Percentiles rank a stretch among this genome's conserved stretches.
Evolutionary conservation across 1,284 basidiomycete genomes (phyloP).

Genomic region (Pterula multifida): DNA sequence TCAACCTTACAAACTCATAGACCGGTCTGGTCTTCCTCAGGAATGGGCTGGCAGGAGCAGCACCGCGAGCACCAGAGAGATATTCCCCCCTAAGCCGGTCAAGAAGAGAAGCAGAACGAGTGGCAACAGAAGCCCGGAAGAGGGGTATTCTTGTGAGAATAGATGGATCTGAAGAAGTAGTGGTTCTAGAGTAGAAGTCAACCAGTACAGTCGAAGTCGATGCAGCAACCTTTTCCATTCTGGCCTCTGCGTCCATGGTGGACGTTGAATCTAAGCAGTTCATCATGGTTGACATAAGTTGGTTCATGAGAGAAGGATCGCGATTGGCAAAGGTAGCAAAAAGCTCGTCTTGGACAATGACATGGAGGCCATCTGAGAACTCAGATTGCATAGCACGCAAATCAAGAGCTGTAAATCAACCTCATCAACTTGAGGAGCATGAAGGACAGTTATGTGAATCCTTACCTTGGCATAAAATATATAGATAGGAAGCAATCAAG

Average conservation of each 20-base stretch:
- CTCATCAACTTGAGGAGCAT: too few species aligned
- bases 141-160: conserved; percentile 21
- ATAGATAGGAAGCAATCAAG: conserved; percentile 65
- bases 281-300: conserved; percentile 18
- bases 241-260: conserved; percentile 53
- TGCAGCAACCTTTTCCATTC: conserved; percentile 56
- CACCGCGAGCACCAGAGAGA: conserved; percentile 39
- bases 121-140: conserved; percentile 40
- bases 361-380: conserved; percentile 37
- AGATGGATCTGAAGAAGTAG: conserved; percentile 17
- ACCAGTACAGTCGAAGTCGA: conserved; percentile 48
- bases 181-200: conserved; percentile 25
- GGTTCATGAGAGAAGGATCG: background rate
- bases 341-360: conserved; percentile 42
- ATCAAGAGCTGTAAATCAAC: conserved; percentile 45
- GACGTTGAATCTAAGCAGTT: conserved; percentile 52
- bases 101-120: conserved; percentile 31
- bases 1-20: conserved; percentile 61
- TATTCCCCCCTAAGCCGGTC: conserved; percentile 38
- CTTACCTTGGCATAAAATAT: conserved; percentile 60
- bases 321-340: conserved; percentile 23
- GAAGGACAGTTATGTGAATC: conserved; percentile 1
- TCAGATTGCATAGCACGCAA: conserved; percentile 61
- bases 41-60: conserved; percentile 46
- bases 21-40: conserved; percentile 53